A percentile compares a stretch with the other conserved stretches of the same genome.
phyloP scores from a whole-genome alignment of 1,139 yeast genomes.

The Candida sanyaensis region DNA sequence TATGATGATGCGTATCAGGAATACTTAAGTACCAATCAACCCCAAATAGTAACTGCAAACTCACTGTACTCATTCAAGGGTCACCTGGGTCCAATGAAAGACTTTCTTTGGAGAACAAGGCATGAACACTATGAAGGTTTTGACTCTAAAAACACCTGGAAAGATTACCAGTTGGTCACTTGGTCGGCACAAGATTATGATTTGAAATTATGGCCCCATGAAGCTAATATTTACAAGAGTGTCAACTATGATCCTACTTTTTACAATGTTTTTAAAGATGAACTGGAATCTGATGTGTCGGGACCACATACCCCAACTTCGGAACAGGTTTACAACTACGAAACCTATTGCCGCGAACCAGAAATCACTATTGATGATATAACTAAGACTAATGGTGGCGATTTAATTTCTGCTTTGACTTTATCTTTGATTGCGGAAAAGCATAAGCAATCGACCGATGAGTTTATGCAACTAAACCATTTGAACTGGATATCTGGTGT shows the following conservation, averaged over 20 bases:
- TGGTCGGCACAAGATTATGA: slow-evolving; percentile 89
- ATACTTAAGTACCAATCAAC: slow-evolving; percentile 27
- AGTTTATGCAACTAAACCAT: slow-evolving; percentile 55
- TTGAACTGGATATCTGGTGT: slow-evolving; percentile 95
- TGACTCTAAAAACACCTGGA: slow-evolving; percentile 55
- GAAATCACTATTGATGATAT: slow-evolving; percentile 37
- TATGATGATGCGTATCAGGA: slow-evolving; percentile 48
- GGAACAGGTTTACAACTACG: slow-evolving; percentile 23
- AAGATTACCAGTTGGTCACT: slow-evolving; percentile 86
- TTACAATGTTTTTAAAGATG: slow-evolving; percentile 27
- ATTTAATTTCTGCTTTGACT: slow-evolving; percentile 37
- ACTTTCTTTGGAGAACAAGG: slow-evolving; percentile 82
- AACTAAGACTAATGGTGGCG: slow-evolving; percentile 34
- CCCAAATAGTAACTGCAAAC: slow-evolving; percentile 28
- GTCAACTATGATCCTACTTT: slow-evolving; percentile 56
- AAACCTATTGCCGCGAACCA: slow-evolving; percentile 43
- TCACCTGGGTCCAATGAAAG: slow-evolving; percentile 81
- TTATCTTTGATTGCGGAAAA: slow-evolving; percentile 35
- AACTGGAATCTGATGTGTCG: slow-evolving; percentile 20
- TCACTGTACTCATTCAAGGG: slow-evolving; percentile 73
- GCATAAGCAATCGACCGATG: slow-evolving; percentile 25
- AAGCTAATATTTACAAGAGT: slow-evolving; percentile 56
- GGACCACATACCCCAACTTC: slow-evolving; percentile 10
- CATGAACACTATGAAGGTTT: slow-evolving; percentile 36
- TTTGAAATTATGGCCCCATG: slow-evolving; percentile 78